phyloP scores from a whole-genome alignment of 257 asterid species.

The Phtheirospermum japonicum region DNA sequence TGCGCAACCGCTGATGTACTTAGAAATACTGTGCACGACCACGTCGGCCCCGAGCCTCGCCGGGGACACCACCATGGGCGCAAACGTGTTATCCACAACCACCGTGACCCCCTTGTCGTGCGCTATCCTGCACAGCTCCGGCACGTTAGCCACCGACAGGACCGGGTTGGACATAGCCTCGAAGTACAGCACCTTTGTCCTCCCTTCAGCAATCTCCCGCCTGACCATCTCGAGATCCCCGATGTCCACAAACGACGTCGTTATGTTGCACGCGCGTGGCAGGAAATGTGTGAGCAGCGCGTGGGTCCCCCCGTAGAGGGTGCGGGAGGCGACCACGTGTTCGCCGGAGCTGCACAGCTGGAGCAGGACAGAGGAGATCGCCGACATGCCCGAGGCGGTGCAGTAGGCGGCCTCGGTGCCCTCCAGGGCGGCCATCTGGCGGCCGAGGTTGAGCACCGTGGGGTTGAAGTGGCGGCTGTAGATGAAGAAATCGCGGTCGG shows the following conservation, averaged over 20 bases:
- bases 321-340: slow-evolving; percentile 76
- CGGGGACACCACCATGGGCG: slow-evolving; percentile 98
- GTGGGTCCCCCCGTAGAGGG: slow-evolving; percentile 94
- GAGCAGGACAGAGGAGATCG: slow-evolving; percentile 73
- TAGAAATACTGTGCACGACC: slow-evolving; percentile 86
- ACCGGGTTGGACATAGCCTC: slow-evolving; percentile 85
- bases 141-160: slow-evolving; percentile 79
- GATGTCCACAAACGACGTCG: slow-evolving; percentile 84
- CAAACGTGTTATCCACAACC: slow-evolving; percentile 86
- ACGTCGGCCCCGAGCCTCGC: slow-evolving; percentile 89
- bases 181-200: slow-evolving; percentile 70
- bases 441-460: slow-evolving; percentile 83
- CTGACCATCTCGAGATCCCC: slow-evolving; percentile 51
- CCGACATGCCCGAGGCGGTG: slow-evolving; percentile 97
- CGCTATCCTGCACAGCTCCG: slow-evolving; percentile 75
- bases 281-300: slow-evolving; percentile 73
- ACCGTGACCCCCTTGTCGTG: slow-evolving; percentile 83
- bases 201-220: slow-evolving; percentile 59
- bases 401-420: slow-evolving; percentile 98
- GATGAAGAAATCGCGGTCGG: slow-evolving; percentile 86
- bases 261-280: slow-evolving; percentile 78
- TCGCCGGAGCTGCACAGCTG: slow-evolving; percentile 94
- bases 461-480: slow-evolving; percentile 98
- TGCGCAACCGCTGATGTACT: slow-evolving; percentile 92
- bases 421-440: slow-evolving; percentile 86